These are phyloP conservation scores for Gloeopeniophorella convolvens DNA, from an alignment of 768 basidiomycete species.

Conservation along the genomic window DNA sequence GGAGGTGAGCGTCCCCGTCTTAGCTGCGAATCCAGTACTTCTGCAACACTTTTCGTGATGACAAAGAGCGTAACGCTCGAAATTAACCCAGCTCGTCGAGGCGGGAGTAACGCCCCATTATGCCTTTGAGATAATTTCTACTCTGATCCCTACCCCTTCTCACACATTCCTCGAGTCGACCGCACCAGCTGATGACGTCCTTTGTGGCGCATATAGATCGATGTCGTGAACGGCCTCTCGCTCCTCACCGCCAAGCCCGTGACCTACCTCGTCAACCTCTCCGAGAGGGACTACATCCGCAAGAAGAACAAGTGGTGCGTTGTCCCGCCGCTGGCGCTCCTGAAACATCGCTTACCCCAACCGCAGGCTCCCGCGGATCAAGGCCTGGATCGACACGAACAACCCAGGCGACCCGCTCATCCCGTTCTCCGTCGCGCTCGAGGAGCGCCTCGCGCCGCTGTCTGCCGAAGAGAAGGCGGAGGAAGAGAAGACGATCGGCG, in stretches of 20 bases:
- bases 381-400: slow-evolving; percentile 94
- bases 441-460: slow-evolving; percentile 74
- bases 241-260: slow-evolving; percentile 96
- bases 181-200: background rate
- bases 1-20: slow-evolving; percentile 58
- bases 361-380: slow-evolving; percentile 87
- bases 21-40: background rate
- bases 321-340: background rate
- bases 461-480: slow-evolving; percentile 57
- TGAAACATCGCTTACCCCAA: background rate
- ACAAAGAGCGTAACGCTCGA: slow-evolving; percentile 80
- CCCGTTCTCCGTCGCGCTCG: slow-evolving; percentile 93
- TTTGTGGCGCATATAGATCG: slow-evolving; percentile 54
- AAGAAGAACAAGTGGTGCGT: slow-evolving; percentile 98
- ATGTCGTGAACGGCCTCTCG: slow-evolving; percentile 81
- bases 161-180: background rate
- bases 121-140: slow-evolving; percentile 54
- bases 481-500: slow-evolving; percentile 70
- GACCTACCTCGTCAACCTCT: slow-evolving; percentile 96
- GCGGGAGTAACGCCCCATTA: slow-evolving; percentile 84
- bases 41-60: slow-evolving; percentile 38
- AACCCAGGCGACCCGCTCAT: slow-evolving; percentile 95
- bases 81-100: slow-evolving; percentile 93
- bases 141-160: slow-evolving; percentile 12
- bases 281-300: slow-evolving; percentile 87